These are phyloP conservation scores for Penicillium sp. DNA, from an alignment of 2,329 filamentous ascomycete genomes.

Conservation along the genomic window DNA sequence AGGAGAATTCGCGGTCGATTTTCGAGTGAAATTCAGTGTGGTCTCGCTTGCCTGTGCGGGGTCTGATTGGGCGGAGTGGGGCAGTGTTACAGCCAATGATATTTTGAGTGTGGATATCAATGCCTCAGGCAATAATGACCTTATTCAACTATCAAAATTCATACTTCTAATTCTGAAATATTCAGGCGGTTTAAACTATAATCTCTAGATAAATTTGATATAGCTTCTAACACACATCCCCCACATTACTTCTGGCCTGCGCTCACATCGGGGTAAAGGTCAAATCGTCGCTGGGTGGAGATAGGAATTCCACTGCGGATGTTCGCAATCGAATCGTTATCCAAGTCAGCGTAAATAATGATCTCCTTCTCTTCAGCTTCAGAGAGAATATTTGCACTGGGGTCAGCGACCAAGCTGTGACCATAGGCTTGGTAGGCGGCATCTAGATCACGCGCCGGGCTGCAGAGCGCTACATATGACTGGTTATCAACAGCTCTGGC, in stretches of 20 bases:
- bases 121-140: not conserved
- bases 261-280: constrained; percentile 91
- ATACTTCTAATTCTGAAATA: not conserved
- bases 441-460: constrained; percentile 75
- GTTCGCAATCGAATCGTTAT: constrained; percentile 67
- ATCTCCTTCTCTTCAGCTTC: constrained; percentile 78
- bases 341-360: constrained; percentile 71
- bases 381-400: constrained; percentile 76
- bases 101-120: not conserved
- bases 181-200: not conserved
- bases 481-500: constrained; percentile 92
- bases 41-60: constrained; percentile 36
- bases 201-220: not conserved
- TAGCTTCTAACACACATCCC: not conserved
- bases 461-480: constrained; percentile 88
- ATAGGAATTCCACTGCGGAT: constrained; percentile 82
- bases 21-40: constrained; percentile 38
- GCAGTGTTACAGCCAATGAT: not conserved
- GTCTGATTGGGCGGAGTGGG: constrained; percentile 29
- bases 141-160: not conserved
- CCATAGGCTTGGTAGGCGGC: constrained; percentile 88
- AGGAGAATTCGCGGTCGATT: constrained; percentile 29
- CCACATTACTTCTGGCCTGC: constrained; percentile 33
- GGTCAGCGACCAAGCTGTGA: constrained; percentile 84
- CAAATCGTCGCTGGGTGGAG: constrained; percentile 80